phyloP scores from a whole-genome alignment of 176 grass and related monocot genomes.

The Neostapfia colusana region DNA sequence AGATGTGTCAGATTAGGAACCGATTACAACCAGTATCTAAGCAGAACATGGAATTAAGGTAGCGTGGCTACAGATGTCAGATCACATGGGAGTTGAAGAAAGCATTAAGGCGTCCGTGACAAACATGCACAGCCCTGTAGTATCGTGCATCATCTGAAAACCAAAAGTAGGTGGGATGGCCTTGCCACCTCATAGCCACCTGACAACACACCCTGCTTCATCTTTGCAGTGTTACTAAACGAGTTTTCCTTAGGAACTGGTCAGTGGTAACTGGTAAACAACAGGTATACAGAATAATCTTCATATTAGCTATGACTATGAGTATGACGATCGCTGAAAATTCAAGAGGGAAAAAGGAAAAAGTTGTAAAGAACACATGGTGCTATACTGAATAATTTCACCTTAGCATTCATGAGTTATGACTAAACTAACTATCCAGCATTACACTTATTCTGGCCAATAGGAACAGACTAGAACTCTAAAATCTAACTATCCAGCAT shows the following conservation, averaged over 20 bases:
- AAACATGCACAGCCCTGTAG: background rate
- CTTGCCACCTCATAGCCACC: background rate
- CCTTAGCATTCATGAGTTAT: constrained; percentile 32
- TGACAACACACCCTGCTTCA: background rate
- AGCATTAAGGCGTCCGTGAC: background rate
- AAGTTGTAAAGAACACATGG: background rate
- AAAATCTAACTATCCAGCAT: constrained; percentile 43
- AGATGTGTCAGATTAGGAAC: background rate
- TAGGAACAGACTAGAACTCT: constrained; percentile 37
- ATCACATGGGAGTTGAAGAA: background rate
- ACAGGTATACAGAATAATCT: constrained; percentile 3
- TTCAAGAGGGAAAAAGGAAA: constrained; percentile 14
- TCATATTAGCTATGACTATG: background rate
- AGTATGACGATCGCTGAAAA: constrained; percentile 1
- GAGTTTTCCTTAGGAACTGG: background rate
- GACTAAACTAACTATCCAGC: constrained; percentile 45
- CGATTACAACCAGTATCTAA: background rate
- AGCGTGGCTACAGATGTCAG: background rate
- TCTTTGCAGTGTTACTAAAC: background rate
- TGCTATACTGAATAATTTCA: background rate
- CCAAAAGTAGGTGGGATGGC: background rate
- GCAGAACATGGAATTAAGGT: background rate
- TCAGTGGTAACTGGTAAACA: background rate
- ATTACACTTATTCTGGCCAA: constrained; percentile 56
- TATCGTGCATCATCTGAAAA: background rate